Percentiles rank a stretch among this genome's conserved stretches.
Evolutionary conservation across 1,284 basidiomycete genomes (phyloP).

Genomic region (Puccinia polysora): DNA sequence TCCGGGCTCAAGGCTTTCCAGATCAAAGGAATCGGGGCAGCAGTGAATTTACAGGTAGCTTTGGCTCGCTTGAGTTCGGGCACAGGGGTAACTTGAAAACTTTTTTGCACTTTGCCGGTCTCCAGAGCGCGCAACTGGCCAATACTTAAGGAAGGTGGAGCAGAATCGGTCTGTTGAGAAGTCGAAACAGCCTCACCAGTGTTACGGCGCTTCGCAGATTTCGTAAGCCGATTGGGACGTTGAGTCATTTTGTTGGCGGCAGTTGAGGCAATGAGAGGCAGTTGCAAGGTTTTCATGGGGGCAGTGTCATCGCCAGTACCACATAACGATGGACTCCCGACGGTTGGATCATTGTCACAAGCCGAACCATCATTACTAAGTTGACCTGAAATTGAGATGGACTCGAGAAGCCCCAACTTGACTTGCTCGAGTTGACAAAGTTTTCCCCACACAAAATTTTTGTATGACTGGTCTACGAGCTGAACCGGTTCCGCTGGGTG

Average conservation of each 20-base stretch:
- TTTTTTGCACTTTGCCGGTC: constrained; percentile 42
- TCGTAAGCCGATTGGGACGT: constrained; percentile 28
- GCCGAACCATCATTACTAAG: neutral
- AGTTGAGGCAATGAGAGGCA: constrained; percentile 28
- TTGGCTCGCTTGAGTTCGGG: constrained; percentile 21
- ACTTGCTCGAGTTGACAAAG: constrained; percentile 41
- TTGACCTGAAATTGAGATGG: neutral
- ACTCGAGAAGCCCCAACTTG: constrained; percentile 32
- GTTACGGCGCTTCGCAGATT: constrained; percentile 15
- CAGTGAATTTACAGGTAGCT: constrained; percentile 1
- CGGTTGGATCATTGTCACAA: neutral
- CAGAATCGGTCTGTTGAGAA: neutral
- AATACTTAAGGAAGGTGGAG: constrained; percentile 29
- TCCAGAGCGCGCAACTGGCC: constrained; percentile 37
- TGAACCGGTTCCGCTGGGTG: constrained; percentile 32
- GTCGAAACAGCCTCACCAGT: constrained; percentile 7
- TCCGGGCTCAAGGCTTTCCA: constrained; percentile 29
- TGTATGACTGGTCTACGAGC: constrained; percentile 30
- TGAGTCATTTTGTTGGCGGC: constrained; percentile 37
- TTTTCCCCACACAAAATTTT: constrained; percentile 41
- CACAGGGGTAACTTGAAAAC: neutral
- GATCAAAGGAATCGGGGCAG: neutral
- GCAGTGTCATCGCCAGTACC: neutral
- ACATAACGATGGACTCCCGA: neutral
- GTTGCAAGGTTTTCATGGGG: constrained; percentile 15